Evolutionary conservation across 2,329 filamentous ascomycete genomes (phyloP).

Genomic region (Conoideocrella luteorostrata): DNA sequence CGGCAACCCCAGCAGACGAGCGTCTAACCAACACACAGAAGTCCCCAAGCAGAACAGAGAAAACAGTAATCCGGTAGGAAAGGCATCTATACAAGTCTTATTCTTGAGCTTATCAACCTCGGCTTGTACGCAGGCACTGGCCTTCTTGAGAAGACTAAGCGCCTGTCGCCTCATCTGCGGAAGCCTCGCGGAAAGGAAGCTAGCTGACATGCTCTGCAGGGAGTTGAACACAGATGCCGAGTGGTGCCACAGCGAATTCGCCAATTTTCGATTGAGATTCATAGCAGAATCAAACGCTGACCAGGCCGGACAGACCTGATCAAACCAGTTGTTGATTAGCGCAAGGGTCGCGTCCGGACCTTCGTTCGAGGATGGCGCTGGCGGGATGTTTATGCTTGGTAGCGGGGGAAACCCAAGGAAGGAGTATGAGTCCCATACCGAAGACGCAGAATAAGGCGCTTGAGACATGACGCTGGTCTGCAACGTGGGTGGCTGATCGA

Average conservation of each 20-base stretch:
- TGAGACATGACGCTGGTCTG: not conserved
- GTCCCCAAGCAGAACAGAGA: constrained; percentile 34
- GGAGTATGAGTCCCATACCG: not conserved
- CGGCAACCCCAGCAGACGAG: constrained; percentile 23
- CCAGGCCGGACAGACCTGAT: constrained; percentile 33
- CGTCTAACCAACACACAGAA: constrained; percentile 34
- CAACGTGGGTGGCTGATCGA: not conserved
- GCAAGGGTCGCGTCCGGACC: constrained; percentile 23
- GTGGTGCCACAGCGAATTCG: constrained; percentile 28
- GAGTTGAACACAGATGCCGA: constrained; percentile 31
- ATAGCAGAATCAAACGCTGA: constrained; percentile 32
- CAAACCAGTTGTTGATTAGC: constrained; percentile 33
- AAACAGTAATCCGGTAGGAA: constrained; percentile 30
- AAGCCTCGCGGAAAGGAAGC: constrained; percentile 26
- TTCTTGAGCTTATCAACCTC: constrained; percentile 7
- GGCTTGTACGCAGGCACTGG: constrained; percentile 9
- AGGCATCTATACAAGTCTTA: constrained; percentile 10
- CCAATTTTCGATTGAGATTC: constrained; percentile 33
- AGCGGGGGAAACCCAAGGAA: not conserved
- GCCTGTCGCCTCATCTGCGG: constrained; percentile 30
- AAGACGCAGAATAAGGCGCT: not conserved
- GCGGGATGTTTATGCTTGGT: not conserved
- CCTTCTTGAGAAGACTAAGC: constrained; percentile 25
- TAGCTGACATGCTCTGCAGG: constrained; percentile 35
- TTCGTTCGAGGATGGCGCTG: constrained; percentile 3